Evolutionary conservation across 2,329 filamentous ascomycete species (phyloP), one percentile per base, ranked within the genome.

Genomic region (Alternaria longipes): DNA sequence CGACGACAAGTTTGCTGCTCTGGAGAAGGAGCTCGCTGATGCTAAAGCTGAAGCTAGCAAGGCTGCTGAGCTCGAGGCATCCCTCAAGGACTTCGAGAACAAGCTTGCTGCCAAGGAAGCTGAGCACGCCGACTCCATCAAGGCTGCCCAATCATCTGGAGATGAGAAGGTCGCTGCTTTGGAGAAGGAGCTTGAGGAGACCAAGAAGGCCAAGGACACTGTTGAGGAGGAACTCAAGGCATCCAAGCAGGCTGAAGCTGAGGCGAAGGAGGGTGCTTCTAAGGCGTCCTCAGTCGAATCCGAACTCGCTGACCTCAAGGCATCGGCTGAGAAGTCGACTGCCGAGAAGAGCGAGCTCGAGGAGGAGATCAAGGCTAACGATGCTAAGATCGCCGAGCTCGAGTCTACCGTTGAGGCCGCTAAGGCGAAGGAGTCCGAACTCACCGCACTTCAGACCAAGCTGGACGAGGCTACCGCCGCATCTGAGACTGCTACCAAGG

Each of bases 91-190:
- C 30, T 60, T 61, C 41, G 60, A 52, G 8, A 56, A 58, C 54
- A 70, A 70, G 61, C 63, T 72, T 26, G 67, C 65, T 24, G 65
- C 65, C 8, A 68, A 68, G 56, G 65, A 72, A 8, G 59, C 63
- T 24, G 69, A 75, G 54, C 69, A 74, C 26, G 54, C 68, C 11
- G 65, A 71, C 49, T 64, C 70, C 24, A 51, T 70, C 26, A 41
- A 63, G n/a, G 62, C 63, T 40, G 68, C 69, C 18, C 69, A 70
- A 47, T 62, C 64, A 40, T 66, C 70, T 16, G 62, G 64, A 50
- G 64, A 62, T 36, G 66, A 63, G 30, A 72, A 77, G 62, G 60
- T 73, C 12, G 63, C 67, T 52, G 64, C 75, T 28, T 59, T 78
- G 8, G 65, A 75, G 62, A 67, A 70, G 60, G 66, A 73, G 42